phyloP scores from a whole-genome alignment of 768 basidiomycete species.

The Antrodiella citrinella region DNA sequence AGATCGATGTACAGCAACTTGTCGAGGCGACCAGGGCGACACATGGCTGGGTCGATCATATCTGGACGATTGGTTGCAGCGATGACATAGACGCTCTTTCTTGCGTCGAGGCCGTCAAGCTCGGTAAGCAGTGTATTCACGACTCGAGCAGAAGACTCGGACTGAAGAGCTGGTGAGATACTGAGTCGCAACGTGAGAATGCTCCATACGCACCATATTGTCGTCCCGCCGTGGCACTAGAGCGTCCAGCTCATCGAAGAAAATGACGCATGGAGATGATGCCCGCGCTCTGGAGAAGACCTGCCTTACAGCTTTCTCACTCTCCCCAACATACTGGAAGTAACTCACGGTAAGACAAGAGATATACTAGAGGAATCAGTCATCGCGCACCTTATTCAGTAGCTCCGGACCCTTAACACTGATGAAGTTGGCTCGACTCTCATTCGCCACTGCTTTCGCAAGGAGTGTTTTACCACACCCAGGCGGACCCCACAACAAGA shows the following conservation, averaged over 20 bases:
- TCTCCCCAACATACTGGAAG: conserved; percentile 89
- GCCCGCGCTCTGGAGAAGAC: conserved; percentile 92
- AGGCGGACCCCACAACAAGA: conserved; percentile 97
- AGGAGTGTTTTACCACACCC: conserved; percentile 96
- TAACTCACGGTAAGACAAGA: background rate
- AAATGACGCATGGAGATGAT: conserved; percentile 90
- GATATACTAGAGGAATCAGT: background rate
- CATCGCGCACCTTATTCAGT: conserved; percentile 78
- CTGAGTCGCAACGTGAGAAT: conserved; percentile 6
- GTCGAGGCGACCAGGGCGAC: conserved; percentile 91
- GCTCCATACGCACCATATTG: conserved; percentile 50
- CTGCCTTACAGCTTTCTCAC: conserved; percentile 89
- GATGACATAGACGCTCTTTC: conserved; percentile 87
- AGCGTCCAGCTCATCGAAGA: conserved; percentile 93
- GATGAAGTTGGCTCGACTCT: conserved; percentile 93
- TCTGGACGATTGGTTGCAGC: conserved; percentile 94
- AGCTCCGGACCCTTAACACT: conserved; percentile 96
- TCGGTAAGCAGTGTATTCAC: conserved; percentile 94
- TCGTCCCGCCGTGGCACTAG: conserved; percentile 89
- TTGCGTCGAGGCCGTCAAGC: conserved; percentile 82
- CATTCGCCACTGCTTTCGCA: conserved; percentile 98
- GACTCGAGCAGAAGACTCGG: conserved; percentile 87
- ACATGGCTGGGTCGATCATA: conserved; percentile 98
- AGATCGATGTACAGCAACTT: conserved; percentile 92
- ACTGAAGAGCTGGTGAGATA: conserved; percentile 33